A percentile compares a stretch with the other conserved stretches of the same genome.
Evolutionary conservation across 129 eudicot genomes (phyloP).

Genomic region (Chrysanthemum lavandulifolium): DNA sequence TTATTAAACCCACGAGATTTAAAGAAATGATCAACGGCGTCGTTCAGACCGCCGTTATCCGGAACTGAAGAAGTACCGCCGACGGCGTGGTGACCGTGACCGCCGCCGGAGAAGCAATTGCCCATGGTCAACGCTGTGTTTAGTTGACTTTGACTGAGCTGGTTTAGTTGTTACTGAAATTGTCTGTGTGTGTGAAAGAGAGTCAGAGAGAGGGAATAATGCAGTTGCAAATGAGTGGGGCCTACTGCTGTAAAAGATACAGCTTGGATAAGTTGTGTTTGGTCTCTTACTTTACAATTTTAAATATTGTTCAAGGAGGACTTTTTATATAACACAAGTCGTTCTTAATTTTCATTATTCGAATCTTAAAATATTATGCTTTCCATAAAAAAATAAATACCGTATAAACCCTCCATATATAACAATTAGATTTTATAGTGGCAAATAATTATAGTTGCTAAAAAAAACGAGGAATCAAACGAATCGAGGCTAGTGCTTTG

Average conservation of each 20-base stretch:
- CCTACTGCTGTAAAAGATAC: conserved; percentile 19
- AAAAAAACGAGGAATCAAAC: too few relatives aligned
- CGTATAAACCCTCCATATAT: too few relatives aligned
- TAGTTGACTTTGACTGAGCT: conserved; percentile 16
- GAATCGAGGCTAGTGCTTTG: too few relatives aligned
- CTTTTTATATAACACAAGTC: too few relatives aligned
- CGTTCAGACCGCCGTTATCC: conserved; percentile 46
- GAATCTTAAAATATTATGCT: too few relatives aligned
- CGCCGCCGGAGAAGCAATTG: conserved; percentile 79
- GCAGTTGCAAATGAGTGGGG: conserved; percentile 22
- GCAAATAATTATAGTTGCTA: too few relatives aligned
- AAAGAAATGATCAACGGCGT: conserved; percentile 71
- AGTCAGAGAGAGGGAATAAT: conserved; percentile 5
- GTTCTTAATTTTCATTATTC: too few relatives aligned
- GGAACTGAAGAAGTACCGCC: conserved; percentile 54
- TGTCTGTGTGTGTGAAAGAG: not conserved
- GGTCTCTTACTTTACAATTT: too few relatives aligned
- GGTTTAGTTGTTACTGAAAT: conserved; percentile 12
- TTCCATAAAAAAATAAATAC: too few relatives aligned
- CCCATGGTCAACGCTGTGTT: conserved; percentile 58
- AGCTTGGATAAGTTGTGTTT: not conserved
- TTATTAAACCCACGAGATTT: conserved; percentile 53
- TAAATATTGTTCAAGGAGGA: too few relatives aligned
- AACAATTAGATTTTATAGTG: too few relatives aligned
- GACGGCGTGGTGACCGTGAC: conserved; percentile 63